phyloP scores from a whole-genome alignment of 2,329 filamentous ascomycete genomes.

The Penicillium rolfsii region DNA sequence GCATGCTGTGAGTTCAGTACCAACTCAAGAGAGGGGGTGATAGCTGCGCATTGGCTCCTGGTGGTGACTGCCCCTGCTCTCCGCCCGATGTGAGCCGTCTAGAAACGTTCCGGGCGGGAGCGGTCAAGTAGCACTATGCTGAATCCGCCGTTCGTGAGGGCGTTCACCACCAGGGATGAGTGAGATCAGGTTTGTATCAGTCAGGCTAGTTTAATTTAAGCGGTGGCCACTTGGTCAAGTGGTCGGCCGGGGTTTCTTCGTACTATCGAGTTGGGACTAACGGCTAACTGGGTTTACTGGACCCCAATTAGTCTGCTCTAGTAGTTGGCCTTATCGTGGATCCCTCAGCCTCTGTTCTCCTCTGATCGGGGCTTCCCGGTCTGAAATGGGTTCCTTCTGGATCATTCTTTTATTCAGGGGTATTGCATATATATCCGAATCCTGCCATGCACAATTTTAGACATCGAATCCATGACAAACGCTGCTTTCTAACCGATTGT shows the following conservation, averaged over 20 bases:
- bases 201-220: conserved; percentile 1
- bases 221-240: conserved; percentile 2
- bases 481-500: neutral
- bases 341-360: conserved; percentile 9
- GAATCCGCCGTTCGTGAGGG: conserved; percentile 11
- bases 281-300: neutral
- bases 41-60: conserved; percentile 19
- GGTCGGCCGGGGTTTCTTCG: neutral
- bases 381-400: conserved; percentile 10
- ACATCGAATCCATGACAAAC: neutral
- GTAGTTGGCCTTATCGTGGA: conserved; percentile 7
- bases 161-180: conserved; percentile 2
- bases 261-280: neutral
- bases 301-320: neutral
- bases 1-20: conserved; percentile 10
- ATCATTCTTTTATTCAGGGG: conserved; percentile 4
- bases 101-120: conserved; percentile 18
- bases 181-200: neutral
- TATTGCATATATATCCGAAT: neutral
- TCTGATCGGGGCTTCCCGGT: neutral
- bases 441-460: neutral
- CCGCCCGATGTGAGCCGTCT: conserved; percentile 28
- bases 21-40: conserved; percentile 22
- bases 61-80: conserved; percentile 10
- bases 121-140: conserved; percentile 15